Evolutionary conservation across 345 rosid species (phyloP).

Genomic region (Theobroma cacao): DNA sequence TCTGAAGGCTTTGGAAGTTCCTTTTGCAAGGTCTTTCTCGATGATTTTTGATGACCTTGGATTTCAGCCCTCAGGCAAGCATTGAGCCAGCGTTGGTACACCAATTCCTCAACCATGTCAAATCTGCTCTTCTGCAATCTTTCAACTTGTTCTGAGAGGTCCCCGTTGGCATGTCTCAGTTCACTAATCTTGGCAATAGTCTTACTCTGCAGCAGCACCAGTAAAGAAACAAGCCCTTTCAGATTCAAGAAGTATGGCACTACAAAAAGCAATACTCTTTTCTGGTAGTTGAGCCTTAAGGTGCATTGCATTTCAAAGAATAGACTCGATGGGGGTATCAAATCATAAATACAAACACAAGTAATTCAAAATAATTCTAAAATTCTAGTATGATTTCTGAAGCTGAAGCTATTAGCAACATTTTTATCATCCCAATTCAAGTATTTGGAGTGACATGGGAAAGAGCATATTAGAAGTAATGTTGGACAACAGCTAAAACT

Average conservation of each 20-base stretch:
- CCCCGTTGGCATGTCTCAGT: conserved; percentile 19
- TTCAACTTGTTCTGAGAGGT: conserved; percentile 26
- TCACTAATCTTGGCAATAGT: not conserved
- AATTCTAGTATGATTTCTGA: no score
- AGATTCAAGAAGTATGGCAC: not conserved
- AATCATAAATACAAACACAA: no score
- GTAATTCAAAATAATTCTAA: no score
- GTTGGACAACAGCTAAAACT: not conserved
- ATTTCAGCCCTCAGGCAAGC: conserved; percentile 36
- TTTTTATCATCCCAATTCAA: not conserved
- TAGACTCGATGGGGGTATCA: not conserved
- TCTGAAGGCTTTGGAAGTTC: not conserved
- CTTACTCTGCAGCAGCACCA: conserved; percentile 19
- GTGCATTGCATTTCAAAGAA: not conserved
- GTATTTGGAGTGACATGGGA: not conserved
- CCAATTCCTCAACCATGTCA: conserved; percentile 39
- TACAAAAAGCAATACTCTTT: not conserved
- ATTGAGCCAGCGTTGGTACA: conserved; percentile 40
- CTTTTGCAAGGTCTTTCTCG: not conserved
- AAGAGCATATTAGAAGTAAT: not conserved
- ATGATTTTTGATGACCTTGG: conserved; percentile 2
- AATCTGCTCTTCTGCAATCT: conserved; percentile 35
- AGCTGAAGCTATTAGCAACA: no score
- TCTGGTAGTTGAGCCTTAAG: not conserved
- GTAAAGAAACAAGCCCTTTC: not conserved